Percentiles rank a stretch among this genome's conserved stretches.
Evolutionary conservation across 768 basidiomycete genomes (phyloP).

Genomic region (Astraeus odoratus): DNA sequence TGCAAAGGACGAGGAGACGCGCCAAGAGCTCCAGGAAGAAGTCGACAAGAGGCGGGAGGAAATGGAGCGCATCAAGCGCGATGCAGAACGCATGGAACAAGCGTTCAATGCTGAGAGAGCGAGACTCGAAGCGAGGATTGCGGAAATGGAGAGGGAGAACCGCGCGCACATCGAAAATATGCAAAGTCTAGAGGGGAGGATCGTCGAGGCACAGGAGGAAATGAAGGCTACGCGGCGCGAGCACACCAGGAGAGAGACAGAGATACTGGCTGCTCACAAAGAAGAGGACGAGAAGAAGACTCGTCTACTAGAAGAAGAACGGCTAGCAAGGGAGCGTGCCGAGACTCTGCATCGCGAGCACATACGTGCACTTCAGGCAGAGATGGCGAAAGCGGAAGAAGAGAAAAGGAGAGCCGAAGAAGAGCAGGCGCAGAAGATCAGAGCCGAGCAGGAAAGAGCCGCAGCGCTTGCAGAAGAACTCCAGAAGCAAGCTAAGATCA

Average conservation of each 20-base stretch:
- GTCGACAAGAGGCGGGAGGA: slow-evolving; percentile 37
- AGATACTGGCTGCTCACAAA: slow-evolving; percentile 19
- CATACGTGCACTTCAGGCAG: slow-evolving; percentile 19
- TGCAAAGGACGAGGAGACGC: slow-evolving; percentile 41
- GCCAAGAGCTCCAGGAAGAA: slow-evolving; percentile 38
- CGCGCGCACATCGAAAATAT: slow-evolving; percentile 12
- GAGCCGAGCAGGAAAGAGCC: slow-evolving; percentile 22
- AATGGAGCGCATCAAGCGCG: slow-evolving; percentile 34
- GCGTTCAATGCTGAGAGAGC: slow-evolving; percentile 33
- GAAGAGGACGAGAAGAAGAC: slow-evolving; percentile 24
- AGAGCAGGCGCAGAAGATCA: slow-evolving; percentile 23
- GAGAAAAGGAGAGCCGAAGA: slow-evolving; percentile 16
- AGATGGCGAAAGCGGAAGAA: slow-evolving; percentile 20
- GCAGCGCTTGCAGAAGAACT: slow-evolving; percentile 25
- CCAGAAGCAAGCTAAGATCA: slow-evolving; percentile 18
- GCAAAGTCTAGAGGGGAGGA: slow-evolving; percentile 22
- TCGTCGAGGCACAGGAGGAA: slow-evolving; percentile 20
- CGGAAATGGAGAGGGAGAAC: slow-evolving; percentile 22
- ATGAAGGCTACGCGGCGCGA: slow-evolving; percentile 22
- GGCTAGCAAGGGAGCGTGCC: slow-evolving; percentile 19
- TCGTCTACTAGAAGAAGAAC: slow-evolving; percentile 26
- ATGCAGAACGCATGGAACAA: slow-evolving; percentile 34
- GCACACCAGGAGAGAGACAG: slow-evolving; percentile 22
- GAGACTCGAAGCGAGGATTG: slow-evolving; percentile 24
- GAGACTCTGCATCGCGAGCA: slow-evolving; percentile 26